phyloP scores from a whole-genome alignment of 306 rosid genomes.

The Quercus gilva region DNA sequence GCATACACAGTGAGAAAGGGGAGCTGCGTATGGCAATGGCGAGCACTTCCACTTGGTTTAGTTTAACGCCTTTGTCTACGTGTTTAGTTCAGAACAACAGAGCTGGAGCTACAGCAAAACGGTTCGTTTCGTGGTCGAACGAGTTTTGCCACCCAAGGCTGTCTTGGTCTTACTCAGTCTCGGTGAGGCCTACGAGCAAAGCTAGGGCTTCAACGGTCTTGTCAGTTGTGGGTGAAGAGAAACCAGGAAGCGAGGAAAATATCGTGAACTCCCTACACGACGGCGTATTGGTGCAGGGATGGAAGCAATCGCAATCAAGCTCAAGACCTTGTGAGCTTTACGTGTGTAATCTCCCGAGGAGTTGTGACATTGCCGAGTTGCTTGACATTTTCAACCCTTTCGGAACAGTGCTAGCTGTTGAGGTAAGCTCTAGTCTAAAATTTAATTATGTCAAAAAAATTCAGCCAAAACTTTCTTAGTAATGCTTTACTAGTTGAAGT shows the following conservation, averaged over 20 bases:
- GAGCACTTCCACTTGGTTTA: constrained; percentile 2
- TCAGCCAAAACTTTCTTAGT: not conserved
- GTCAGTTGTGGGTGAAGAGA: constrained; percentile 26
- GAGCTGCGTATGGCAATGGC: constrained; percentile 5
- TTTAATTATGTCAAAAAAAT: no score
- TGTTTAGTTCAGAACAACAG: not conserved
- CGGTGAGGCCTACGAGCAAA: not conserved
- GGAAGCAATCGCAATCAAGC: constrained; percentile 7
- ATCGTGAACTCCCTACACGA: constrained; percentile 12
- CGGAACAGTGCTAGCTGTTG: constrained; percentile 49
- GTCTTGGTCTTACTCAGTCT: not conserved
- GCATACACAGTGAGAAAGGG: not conserved
- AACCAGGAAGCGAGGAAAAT: not conserved
- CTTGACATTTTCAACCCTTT: constrained; percentile 51
- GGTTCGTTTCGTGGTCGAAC: not conserved
- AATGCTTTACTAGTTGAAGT: not conserved
- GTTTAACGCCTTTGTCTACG: constrained; percentile 9
- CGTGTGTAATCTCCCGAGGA: constrained; percentile 68
- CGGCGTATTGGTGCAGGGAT: constrained; percentile 15
- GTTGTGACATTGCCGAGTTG: constrained; percentile 45
- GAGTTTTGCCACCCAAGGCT: not conserved
- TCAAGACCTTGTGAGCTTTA: constrained; percentile 49
- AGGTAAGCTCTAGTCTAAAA: constrained; percentile 26
- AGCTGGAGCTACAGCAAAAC: not conserved
- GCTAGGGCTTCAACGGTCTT: constrained; percentile 18